These are phyloP conservation scores for Cladosporium velox DNA, from an alignment of 2,329 filamentous ascomycete species.

Conservation along the genomic window DNA sequence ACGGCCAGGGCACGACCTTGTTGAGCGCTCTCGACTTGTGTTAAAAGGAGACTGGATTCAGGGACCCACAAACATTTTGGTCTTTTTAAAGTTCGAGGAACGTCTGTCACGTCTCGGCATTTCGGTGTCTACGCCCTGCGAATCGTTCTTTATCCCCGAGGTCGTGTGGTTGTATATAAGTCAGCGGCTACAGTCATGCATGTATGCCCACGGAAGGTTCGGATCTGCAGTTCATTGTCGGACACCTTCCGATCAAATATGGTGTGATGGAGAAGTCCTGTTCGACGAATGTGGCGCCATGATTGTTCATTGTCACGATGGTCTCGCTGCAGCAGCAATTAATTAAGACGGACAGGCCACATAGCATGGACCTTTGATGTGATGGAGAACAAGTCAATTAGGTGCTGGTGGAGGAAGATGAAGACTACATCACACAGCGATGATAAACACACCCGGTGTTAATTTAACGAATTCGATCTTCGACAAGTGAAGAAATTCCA, in stretches of 20 bases:
- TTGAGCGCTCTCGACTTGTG: not conserved
- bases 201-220: not conserved
- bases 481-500: not conserved
- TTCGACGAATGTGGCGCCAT: not conserved
- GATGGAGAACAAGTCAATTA: not conserved
- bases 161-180: too few relatives aligned
- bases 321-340: not conserved
- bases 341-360: not conserved
- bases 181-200: not conserved
- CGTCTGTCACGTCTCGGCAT: slow-evolving; percentile 6
- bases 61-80: slow-evolving; percentile 13
- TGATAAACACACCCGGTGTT: not conserved
- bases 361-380: not conserved
- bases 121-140: slow-evolving; percentile 7
- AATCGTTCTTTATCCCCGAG: not conserved
- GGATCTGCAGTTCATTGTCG: not conserved
- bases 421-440: not conserved
- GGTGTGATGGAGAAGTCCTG: not conserved
- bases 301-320: not conserved
- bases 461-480: not conserved
- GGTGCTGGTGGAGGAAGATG: not conserved
- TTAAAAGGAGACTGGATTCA: not conserved
- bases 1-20: not conserved
- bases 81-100: slow-evolving; percentile 1
- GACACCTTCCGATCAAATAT: not conserved